These are phyloP conservation scores for Solanum chiquidenum DNA, from an alignment of 257 asterid species.

Conservation along the genomic window DNA sequence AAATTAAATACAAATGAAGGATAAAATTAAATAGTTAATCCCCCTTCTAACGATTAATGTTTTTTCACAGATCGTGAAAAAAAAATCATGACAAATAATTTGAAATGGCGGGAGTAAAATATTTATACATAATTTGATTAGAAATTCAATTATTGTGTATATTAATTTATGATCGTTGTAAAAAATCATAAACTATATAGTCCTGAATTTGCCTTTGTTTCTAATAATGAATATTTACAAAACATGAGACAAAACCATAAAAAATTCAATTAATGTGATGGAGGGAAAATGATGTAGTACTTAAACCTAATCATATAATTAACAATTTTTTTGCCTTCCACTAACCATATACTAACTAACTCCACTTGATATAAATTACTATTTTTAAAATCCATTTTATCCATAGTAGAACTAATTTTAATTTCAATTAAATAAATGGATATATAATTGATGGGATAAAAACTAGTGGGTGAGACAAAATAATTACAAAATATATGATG, in stretches of 20 bases:
- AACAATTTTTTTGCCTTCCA: neutral
- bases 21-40: neutral
- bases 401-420: neutral
- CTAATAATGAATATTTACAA: neutral
- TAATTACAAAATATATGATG: constrained; percentile 3
- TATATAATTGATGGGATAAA: neutral
- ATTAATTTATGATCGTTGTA: neutral
- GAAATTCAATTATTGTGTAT: neutral
- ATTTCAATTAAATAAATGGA: neutral
- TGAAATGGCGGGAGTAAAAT: neutral
- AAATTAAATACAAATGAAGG: neutral
- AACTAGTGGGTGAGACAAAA: neutral
- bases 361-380: neutral
- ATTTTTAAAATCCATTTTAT: neutral
- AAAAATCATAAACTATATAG: neutral
- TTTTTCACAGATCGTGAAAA: neutral
- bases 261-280: neutral
- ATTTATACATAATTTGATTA: no score
- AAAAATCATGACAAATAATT: neutral
- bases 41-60: neutral
- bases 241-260: neutral
- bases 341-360: neutral
- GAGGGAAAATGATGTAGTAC: neutral
- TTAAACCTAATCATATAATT: constrained; percentile 1
- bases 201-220: neutral